Conservation (phyloP, 305 asterid genomes). For the Stenogyne calaminthoides region DNA sequence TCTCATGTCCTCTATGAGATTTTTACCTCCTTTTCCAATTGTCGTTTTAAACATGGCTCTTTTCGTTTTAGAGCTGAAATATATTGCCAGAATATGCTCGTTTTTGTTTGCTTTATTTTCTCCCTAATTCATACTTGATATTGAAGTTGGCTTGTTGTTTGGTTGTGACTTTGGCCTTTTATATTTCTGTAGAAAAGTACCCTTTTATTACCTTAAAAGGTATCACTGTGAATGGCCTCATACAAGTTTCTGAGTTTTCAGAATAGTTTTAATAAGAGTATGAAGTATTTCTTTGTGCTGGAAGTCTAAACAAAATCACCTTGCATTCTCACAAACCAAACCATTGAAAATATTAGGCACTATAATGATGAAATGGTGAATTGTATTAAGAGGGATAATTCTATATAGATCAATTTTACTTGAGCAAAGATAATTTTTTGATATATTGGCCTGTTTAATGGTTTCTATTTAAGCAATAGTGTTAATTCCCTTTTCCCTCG, state of each 20-base stretch:
- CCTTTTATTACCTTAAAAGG: neutral
- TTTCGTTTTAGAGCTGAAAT: neutral
- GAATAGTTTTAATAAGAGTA: neutral
- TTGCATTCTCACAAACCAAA: neutral
- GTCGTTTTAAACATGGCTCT: neutral
- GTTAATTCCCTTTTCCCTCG: neutral
- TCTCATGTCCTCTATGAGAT: neutral
- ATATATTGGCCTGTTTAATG: neutral
- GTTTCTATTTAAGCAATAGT: neutral
- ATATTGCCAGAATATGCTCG: neutral
- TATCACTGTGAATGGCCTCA: neutral
- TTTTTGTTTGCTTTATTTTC: neutral
- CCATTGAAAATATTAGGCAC: neutral
- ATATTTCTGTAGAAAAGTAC: neutral
- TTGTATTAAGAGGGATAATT: neutral
- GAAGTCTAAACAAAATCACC: neutral
- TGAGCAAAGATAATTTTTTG: neutral
- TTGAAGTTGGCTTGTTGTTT: neutral
- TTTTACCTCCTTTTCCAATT: neutral
- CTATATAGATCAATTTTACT: neutral
- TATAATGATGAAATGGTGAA: neutral
- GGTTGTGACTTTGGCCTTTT: constrained; percentile 1
- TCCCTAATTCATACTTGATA: neutral
- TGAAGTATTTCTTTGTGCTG: neutral
- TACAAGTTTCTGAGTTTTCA: neutral